Evolutionary conservation across 2,329 filamentous ascomycete genomes (phyloP), one percentile per base, ranked within the genome.

Genomic region (Coniochaeta prunicola): DNA sequence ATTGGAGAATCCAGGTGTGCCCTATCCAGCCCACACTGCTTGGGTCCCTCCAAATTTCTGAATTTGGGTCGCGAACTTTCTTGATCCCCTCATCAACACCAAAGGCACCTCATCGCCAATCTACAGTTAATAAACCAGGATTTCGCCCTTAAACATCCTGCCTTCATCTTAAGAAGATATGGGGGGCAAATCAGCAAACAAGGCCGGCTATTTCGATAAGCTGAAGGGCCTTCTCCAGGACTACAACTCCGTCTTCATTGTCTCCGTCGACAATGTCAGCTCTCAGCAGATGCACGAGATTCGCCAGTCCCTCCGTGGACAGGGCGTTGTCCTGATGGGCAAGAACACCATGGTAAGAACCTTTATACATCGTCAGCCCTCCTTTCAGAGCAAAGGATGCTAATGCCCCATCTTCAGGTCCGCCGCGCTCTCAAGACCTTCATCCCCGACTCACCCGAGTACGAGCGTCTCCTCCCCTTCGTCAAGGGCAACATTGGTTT

Each of bases 201-300:
- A 97, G 87, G 86, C 91, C 78, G 90, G 77, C 72, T 96, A 99
- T 88, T 99, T 99, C 85, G 93, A 97, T 80, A 97, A 97, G 92
- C 92, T 99, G 78, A 96, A 97, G 89, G 79, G 78, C 80, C 87
- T 97, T 78, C 89, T 99, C 78, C 91, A 97, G 84, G 88, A 92
- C 78, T 97, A 96, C 89, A 87, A 86, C 78, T 93, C 90, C 74
- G 90, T 97, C 83, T 97, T 99, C 91, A 92, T 99, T 79, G 92
- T 96, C 78, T 75, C 87, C 75, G 89, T 93, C 76, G 91, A 97
- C 91, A 99, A 97, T 99, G 94, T 99, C 87, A 91, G 89, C 79
- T 99, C 94, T 70, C 94, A 99, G 88, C 96, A 99, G 88, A 99
- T 99, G 96, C 94, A 99, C 91, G 94, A 99, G 87, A 97, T 99